Conservation (phyloP, 1,139 yeast species). For the Taphrina deformans region DNA sequence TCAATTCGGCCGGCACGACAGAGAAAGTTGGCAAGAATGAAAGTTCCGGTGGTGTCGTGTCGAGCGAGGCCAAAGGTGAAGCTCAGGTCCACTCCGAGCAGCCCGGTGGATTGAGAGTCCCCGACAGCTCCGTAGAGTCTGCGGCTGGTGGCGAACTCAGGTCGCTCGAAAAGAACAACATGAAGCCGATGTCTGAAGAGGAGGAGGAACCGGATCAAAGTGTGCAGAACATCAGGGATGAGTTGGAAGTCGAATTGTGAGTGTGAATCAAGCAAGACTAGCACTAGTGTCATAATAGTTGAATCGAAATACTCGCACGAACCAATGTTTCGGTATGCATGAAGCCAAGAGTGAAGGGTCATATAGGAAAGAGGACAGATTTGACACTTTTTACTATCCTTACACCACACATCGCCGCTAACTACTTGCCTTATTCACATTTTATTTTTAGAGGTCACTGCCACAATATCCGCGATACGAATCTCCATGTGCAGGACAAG, state of each 20-base stretch:
- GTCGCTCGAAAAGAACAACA: constrained; percentile 24
- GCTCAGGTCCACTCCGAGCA: background rate
- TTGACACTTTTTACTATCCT: background rate
- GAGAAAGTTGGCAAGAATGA: background rate
- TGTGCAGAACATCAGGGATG: background rate
- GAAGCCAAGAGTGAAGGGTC: no score
- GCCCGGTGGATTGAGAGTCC: constrained; percentile 4
- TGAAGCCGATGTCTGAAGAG: background rate
- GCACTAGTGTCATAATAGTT: no score
- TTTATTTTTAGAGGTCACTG: no score
- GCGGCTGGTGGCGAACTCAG: constrained; percentile 24
- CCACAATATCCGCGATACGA: no score
- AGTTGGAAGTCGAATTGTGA: background rate
- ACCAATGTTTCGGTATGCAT: no score
- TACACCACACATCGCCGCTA: constrained; percentile 2
- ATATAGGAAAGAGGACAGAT: no score
- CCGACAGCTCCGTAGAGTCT: background rate
- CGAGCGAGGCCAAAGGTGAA: background rate
- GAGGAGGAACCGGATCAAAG: background rate
- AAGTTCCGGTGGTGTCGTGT: constrained; percentile 4
- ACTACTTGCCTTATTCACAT: background rate
- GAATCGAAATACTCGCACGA: no score
- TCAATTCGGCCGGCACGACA: background rate
- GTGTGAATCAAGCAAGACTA: no score
- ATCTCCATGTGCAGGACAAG: background rate